phyloP scores from a whole-genome alignment of 73 alveolate genomes.

The Blepharisma stoltei region DNA sequence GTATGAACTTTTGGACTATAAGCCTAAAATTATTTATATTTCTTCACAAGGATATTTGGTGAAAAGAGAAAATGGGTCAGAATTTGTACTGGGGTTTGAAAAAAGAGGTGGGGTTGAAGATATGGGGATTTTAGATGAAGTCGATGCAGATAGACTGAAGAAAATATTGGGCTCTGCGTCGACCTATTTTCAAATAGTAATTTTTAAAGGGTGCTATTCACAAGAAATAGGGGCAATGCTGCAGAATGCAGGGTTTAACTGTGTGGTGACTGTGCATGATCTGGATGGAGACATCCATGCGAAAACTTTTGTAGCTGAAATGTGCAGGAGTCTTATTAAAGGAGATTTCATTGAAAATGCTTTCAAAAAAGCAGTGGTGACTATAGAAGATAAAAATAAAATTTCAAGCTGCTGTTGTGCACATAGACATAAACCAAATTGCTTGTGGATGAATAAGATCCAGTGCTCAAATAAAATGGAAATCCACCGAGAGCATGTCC shows the following conservation, averaged over 20 bases:
- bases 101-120: slow-evolving; percentile 17
- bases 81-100: neutral
- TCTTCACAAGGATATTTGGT: slow-evolving; percentile 1
- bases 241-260: slow-evolving; percentile 49
- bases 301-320: slow-evolving; percentile 42
- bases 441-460: slow-evolving; percentile 44
- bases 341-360: slow-evolving; percentile 42
- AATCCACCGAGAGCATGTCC: neutral
- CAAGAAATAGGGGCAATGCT: slow-evolving; percentile 53
- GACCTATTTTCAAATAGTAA: slow-evolving; percentile 39
- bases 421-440: slow-evolving; percentile 52
- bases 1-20: neutral
- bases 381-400: slow-evolving; percentile 38
- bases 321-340: slow-evolving; percentile 38
- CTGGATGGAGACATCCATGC: slow-evolving; percentile 42
- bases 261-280: slow-evolving; percentile 58
- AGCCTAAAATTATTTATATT: slow-evolving; percentile 13
- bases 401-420: slow-evolving; percentile 61
- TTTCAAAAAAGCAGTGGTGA: slow-evolving; percentile 37
- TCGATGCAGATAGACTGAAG: slow-evolving; percentile 38
- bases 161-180: slow-evolving; percentile 34
- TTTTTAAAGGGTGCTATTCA: slow-evolving; percentile 62
- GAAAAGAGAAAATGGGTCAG: neutral
- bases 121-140: slow-evolving; percentile 46
- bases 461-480: neutral